Percentiles rank a stretch among this genome's conserved stretches.
Evolutionary conservation across 2,329 filamentous ascomycete genomes (phyloP).

Genomic region (Cercospora sp.): DNA sequence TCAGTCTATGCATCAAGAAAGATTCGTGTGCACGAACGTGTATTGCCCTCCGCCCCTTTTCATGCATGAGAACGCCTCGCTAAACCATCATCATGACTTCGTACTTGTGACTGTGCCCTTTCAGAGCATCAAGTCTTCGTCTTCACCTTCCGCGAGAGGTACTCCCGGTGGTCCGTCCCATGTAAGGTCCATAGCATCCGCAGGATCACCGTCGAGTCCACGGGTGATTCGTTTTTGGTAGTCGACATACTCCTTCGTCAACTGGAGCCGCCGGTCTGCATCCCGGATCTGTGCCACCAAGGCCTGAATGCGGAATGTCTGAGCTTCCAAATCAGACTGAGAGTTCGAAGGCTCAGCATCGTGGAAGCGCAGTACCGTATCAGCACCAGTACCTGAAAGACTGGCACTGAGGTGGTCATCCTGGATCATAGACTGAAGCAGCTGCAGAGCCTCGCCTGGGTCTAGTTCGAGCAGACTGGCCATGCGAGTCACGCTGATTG

Average conservation of each 20-base stretch:
- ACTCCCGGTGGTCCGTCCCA: conserved; percentile 32
- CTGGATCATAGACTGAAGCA: conserved; percentile 56
- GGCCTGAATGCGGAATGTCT: conserved; percentile 52
- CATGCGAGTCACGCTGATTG: conserved; percentile 58
- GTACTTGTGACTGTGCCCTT: background rate
- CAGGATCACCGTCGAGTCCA: conserved; percentile 38
- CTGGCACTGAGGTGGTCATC: conserved; percentile 53
- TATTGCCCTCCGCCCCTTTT: background rate
- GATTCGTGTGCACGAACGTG: background rate
- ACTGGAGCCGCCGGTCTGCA: conserved; percentile 56
- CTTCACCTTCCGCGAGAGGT: conserved; percentile 29
- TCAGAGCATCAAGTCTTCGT: conserved; percentile 38
- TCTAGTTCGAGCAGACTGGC: conserved; percentile 52
- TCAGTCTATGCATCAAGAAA: background rate
- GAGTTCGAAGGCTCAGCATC: conserved; percentile 22
- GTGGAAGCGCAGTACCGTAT: conserved; percentile 56
- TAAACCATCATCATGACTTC: conserved; percentile 17
- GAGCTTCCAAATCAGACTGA: conserved; percentile 46
- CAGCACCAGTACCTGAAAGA: conserved; percentile 46
- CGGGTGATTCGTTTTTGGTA: conserved; percentile 52
- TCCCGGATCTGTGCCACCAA: conserved; percentile 56
- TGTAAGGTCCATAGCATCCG: conserved; percentile 41
- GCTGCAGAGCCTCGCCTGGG: conserved; percentile 54
- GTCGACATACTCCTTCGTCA: conserved; percentile 61
- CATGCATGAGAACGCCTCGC: conserved; percentile 12